phyloP scores from a whole-genome alignment of 176 grass and related monocot genomes.

The Bonia amplexicaulis region DNA sequence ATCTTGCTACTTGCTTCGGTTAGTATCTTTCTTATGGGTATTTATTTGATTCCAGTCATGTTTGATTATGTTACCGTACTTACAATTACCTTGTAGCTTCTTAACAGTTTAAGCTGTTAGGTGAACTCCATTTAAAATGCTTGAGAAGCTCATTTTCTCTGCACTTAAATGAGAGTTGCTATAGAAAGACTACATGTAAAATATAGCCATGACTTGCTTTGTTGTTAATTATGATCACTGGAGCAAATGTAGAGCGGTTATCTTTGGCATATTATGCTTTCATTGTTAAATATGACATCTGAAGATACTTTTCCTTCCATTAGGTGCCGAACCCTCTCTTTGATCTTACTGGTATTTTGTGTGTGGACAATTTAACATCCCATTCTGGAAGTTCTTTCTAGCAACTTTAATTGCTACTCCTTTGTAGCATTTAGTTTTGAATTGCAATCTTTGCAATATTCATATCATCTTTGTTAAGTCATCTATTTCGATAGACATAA shows the following conservation, averaged over 20 bases:
- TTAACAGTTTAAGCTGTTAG: neutral
- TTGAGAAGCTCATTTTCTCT: slow-evolving; percentile 12
- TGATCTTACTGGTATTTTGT: slow-evolving; percentile 87
- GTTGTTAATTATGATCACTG: slow-evolving; percentile 3
- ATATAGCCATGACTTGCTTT: slow-evolving; percentile 1
- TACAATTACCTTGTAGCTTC: slow-evolving; percentile 2
- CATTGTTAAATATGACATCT: slow-evolving; percentile 19
- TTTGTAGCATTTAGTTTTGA: slow-evolving; percentile 2
- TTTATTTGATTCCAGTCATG: slow-evolving; percentile 2
- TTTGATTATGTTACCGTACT: neutral
- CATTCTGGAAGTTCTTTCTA: slow-evolving; percentile 97
- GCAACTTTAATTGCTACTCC: slow-evolving; percentile 59
- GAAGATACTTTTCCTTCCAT: slow-evolving; percentile 21
- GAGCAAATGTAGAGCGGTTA: neutral
- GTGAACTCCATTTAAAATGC: neutral
- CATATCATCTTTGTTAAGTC: neutral
- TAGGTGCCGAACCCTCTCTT: slow-evolving; percentile 95
- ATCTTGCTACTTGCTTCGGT: slow-evolving; percentile 97
- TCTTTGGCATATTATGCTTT: slow-evolving; percentile 11
- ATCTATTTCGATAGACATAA: neutral
- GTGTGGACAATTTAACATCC: slow-evolving; percentile 86
- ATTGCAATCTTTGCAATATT: slow-evolving; percentile 1
- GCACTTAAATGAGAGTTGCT: neutral
- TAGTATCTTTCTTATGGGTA: slow-evolving; percentile 34
- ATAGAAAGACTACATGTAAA: slow-evolving; percentile 21